Evolutionary conservation across 1,284 basidiomycete species (phyloP), one percentile per base, ranked within the genome.

Genomic region (Austropuccinia psidii): DNA sequence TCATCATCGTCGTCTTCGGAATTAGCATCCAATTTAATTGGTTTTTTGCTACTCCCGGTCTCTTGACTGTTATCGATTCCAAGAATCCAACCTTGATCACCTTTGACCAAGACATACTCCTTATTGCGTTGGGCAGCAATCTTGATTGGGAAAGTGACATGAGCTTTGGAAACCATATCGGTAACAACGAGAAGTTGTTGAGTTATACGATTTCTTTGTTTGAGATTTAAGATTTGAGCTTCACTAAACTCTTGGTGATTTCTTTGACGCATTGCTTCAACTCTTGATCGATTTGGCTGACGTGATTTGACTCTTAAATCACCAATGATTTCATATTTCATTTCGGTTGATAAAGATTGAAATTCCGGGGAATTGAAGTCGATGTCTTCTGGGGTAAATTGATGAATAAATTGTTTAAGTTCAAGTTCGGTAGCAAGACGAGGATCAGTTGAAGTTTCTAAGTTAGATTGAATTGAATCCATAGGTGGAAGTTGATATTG

Each of bases 281-380:
- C 83, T 11, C 96, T 89, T 64, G 87, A 87, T 82, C 94, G 90
- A 5, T 92, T 96, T 7, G 93, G 95, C 81, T 96, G 93, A 1
- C 96, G 87, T 0, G 93, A 97, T 80, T 93, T 93, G 54, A 95
- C 83, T 4, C 94, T 87, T 73, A 98, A 83, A 82, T 99, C 96
- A 73, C 95, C 95, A 35, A 98, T 89, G 76, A 99, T 93, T 83
- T 99, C 96, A 81, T 98, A 99, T 80, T 99, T 93, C 27, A 96
- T 87, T 81, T 98, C 94, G 0, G 91, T 92, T 0, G 96, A 93
- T 11, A 98, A 85, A 75, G 92, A 90, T 31, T 88, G 88, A 79
- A 99, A 99, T 21, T 64, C 45, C n/a, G 88, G 90, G 8, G 90
- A 85, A 1, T 91, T 91, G 19, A 87, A 85, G 79, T 97, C 93